Evolutionary conservation across 2,329 filamentous ascomycete species (phyloP).

Genomic region (Phoma sp.): DNA sequence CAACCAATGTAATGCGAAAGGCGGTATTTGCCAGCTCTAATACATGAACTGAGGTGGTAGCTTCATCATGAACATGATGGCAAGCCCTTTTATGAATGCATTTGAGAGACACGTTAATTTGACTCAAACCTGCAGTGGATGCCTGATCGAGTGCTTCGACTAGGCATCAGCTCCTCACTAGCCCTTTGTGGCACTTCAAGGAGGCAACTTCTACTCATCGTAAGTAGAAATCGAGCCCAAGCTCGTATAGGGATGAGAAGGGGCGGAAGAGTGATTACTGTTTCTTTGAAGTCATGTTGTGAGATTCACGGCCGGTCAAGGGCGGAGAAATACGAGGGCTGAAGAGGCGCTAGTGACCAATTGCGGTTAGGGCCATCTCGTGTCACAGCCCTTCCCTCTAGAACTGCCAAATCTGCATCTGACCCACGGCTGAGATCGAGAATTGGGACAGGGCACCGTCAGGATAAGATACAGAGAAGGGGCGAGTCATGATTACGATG

Average conservation of each 20-base stretch:
- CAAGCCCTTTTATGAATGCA: background rate
- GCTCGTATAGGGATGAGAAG: background rate
- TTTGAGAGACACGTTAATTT: background rate
- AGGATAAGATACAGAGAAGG: too few relatives aligned
- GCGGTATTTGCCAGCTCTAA: too few relatives aligned
- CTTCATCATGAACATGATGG: background rate
- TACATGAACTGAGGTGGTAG: background rate
- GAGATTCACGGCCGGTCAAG: background rate
- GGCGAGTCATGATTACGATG: too few relatives aligned
- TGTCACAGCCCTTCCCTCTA: background rate
- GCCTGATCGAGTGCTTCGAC: constrained; percentile 2
- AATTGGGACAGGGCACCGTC: too few relatives aligned
- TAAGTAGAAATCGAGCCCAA: background rate
- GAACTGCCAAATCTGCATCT: background rate
- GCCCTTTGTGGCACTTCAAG: background rate
- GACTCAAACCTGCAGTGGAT: background rate
- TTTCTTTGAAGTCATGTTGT: background rate
- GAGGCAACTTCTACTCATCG: too few relatives aligned
- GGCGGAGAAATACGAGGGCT: background rate
- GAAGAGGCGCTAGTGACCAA: background rate
- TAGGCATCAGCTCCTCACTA: constrained; percentile 5
- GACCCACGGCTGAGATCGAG: too few relatives aligned
- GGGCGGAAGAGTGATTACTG: background rate
- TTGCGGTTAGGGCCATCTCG: background rate
- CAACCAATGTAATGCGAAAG: too few relatives aligned